A percentile compares a stretch with the other conserved stretches of the same genome.
phyloP scores from a whole-genome alignment of 2,329 filamentous ascomycete genomes.

The Diaporthe batatas region DNA sequence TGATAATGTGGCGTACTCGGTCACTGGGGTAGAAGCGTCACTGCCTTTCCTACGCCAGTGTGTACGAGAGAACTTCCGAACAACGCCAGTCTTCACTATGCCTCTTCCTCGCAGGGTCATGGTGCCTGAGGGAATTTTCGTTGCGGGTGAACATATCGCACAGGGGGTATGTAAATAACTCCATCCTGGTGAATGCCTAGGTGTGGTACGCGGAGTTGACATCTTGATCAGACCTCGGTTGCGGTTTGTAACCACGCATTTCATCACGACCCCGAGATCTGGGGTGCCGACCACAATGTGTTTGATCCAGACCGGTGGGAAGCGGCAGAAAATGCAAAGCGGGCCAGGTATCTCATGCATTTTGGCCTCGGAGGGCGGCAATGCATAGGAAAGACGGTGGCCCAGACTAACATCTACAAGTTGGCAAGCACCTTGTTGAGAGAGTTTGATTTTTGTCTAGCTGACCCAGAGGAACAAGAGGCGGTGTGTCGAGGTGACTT shows the following conservation, averaged over 20 bases:
- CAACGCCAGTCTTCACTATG: slow-evolving; percentile 17
- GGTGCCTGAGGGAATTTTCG: neutral
- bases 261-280: slow-evolving; percentile 51
- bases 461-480: slow-evolving; percentile 42
- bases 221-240: slow-evolving; percentile 47
- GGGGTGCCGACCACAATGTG: slow-evolving; percentile 50
- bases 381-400: slow-evolving; percentile 54
- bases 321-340: slow-evolving; percentile 36
- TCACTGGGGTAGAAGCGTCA: slow-evolving; percentile 14
- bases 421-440: slow-evolving; percentile 46
- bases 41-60: slow-evolving; percentile 14
- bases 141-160: neutral
- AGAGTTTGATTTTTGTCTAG: slow-evolving; percentile 51
- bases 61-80: slow-evolving; percentile 7
- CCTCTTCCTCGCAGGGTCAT: slow-evolving; percentile 12
- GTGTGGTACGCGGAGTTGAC: neutral
- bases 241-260: slow-evolving; percentile 52
- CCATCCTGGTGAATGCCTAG: no score
- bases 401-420: slow-evolving; percentile 53
- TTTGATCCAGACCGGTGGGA: slow-evolving; percentile 45
- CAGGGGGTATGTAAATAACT: neutral
- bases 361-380: slow-evolving; percentile 51
- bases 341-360: slow-evolving; percentile 50
- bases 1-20: slow-evolving; percentile 7
- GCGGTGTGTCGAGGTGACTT: slow-evolving; percentile 33